phyloP scores from a whole-genome alignment of 2,329 filamentous ascomycete species.

The Hypoxylon sp. region DNA sequence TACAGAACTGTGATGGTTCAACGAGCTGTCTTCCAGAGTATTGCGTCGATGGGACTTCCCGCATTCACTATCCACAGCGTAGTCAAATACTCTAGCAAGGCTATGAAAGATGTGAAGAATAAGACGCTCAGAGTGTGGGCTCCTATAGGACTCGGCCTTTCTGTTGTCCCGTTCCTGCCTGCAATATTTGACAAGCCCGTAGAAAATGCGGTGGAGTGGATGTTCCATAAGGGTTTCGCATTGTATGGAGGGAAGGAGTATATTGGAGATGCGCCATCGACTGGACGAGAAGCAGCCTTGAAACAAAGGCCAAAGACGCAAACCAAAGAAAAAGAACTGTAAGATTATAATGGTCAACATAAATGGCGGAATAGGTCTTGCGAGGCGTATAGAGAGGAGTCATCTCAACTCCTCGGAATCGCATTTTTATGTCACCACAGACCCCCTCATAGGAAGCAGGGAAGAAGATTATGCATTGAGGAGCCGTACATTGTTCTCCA shows the following conservation, averaged over 20 bases:
- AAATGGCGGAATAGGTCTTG: slow-evolving; percentile 15
- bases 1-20: slow-evolving; percentile 93
- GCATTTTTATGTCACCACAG: slow-evolving; percentile 18
- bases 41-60: slow-evolving; percentile 94
- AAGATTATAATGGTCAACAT: slow-evolving; percentile 19
- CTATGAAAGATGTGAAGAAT: slow-evolving; percentile 88
- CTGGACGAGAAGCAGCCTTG: slow-evolving; percentile 66
- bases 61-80: slow-evolving; percentile 95
- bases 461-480: neutral
- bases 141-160: slow-evolving; percentile 86
- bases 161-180: slow-evolving; percentile 86
- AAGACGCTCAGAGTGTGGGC: slow-evolving; percentile 83
- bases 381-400: slow-evolving; percentile 39
- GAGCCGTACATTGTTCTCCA: slow-evolving; percentile 19
- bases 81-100: slow-evolving; percentile 87
- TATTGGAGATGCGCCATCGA: slow-evolving; percentile 69
- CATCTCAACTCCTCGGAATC: slow-evolving; percentile 23
- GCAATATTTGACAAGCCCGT: slow-evolving; percentile 92
- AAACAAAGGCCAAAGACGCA: slow-evolving; percentile 64
- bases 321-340: slow-evolving; percentile 56
- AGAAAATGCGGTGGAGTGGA: slow-evolving; percentile 90
- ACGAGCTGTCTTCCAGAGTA: slow-evolving; percentile 87
- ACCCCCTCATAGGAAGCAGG: neutral
- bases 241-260: slow-evolving; percentile 74
- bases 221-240: slow-evolving; percentile 87